phyloP scores from a whole-genome alignment of 2,329 filamentous ascomycete genomes.

The Cercospora brassicicola region DNA sequence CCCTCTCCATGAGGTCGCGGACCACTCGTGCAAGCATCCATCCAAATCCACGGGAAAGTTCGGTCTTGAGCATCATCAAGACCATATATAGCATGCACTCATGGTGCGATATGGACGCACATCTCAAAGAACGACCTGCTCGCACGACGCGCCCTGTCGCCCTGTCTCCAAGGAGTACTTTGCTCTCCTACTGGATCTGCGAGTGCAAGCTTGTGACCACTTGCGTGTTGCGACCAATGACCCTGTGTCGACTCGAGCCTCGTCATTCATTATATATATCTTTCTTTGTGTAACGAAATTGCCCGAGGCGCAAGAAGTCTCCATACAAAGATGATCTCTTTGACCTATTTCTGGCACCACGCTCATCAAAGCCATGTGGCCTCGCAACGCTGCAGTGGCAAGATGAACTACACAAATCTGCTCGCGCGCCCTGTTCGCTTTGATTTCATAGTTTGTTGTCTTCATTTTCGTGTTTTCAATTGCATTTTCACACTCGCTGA shows the following conservation, averaged over 20 bases:
- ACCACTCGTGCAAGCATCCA: not conserved
- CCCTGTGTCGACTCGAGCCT: not conserved
- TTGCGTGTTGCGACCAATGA: not conserved
- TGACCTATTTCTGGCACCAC: constrained; percentile 3
- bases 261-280: not conserved
- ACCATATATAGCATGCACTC: not conserved
- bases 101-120: not conserved
- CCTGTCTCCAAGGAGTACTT: not conserved
- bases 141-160: not conserved
- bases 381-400: not conserved
- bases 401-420: not conserved
- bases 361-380: not conserved
- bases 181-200: not conserved
- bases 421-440: not conserved
- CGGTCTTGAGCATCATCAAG: not conserved
- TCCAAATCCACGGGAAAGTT: not conserved
- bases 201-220: not conserved
- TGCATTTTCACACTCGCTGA: not conserved
- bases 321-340: constrained; percentile 4
- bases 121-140: not conserved
- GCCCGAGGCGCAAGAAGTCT: not conserved
- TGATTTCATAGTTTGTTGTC: not conserved
- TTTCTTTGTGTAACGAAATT: constrained; percentile 8
- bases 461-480: not conserved
- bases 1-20: not conserved